Evolutionary conservation across 257 asterid genomes (phyloP).

Genomic region (Nicotiana undulata): DNA sequence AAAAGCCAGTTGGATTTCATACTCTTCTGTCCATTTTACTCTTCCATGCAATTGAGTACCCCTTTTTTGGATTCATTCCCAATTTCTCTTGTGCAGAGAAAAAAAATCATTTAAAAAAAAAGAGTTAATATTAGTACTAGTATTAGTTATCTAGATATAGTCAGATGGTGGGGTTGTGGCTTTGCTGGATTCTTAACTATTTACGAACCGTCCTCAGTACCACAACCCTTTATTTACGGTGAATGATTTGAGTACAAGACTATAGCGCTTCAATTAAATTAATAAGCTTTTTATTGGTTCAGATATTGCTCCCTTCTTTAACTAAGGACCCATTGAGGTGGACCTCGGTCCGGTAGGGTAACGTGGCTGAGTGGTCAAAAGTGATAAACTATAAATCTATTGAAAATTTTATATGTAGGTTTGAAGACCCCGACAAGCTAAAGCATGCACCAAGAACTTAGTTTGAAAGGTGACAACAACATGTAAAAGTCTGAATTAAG

Average conservation of each 20-base stretch:
- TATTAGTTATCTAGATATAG: background rate
- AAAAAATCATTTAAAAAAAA: background rate
- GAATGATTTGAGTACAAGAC: background rate
- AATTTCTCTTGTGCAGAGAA: background rate
- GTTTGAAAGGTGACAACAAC: no score
- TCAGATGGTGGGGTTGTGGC: slow-evolving; percentile 3
- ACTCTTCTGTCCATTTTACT: background rate
- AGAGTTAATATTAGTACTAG: background rate
- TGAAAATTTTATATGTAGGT: no score
- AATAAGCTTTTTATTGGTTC: no score
- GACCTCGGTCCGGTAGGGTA: no score
- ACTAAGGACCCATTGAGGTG: no score
- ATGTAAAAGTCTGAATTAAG: no score
- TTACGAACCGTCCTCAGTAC: background rate
- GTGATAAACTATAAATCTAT: no score
- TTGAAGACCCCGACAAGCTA: no score
- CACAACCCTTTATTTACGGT: background rate
- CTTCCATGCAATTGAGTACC: slow-evolving; percentile 11
- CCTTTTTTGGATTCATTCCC: slow-evolving; percentile 5
- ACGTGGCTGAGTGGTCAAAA: no score
- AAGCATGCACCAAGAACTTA: no score
- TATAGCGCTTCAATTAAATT: no score
- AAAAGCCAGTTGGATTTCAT: background rate
- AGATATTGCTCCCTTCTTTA: no score
- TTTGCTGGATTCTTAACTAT: slow-evolving; percentile 6